phyloP scores from a whole-genome alignment of 192 early-diverging fungal species.

The Umbelopsis sp. region DNA sequence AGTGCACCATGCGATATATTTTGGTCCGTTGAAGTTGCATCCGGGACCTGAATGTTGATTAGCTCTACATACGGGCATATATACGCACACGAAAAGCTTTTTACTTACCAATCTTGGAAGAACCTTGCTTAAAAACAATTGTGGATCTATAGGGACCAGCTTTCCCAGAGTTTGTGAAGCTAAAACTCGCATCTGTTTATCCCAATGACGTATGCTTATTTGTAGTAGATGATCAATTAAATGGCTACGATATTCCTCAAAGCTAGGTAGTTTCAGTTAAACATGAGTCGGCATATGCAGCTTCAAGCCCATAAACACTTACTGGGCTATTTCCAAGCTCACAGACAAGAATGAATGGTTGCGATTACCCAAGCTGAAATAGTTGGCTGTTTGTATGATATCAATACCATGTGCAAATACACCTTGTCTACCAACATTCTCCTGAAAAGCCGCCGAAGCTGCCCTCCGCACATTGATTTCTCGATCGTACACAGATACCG shows the following conservation, averaged over 20 bases:
- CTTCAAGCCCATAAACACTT: constrained; percentile 17
- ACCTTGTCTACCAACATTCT: constrained; percentile 91
- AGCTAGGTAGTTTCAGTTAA: constrained; percentile 46
- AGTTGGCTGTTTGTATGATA: constrained; percentile 90
- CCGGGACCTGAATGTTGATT: constrained; percentile 44
- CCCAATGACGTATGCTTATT: constrained; percentile 84
- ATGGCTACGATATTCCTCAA: constrained; percentile 72
- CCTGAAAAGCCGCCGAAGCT: constrained; percentile 95
- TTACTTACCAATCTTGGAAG: constrained; percentile 62
- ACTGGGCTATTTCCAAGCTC: constrained; percentile 74
- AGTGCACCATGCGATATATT: constrained; percentile 63
- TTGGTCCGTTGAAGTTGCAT: constrained; percentile 48
- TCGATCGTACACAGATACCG: constrained; percentile 86
- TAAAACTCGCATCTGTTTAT: constrained; percentile 75
- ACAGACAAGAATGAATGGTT: constrained; percentile 74
- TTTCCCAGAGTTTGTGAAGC: constrained; percentile 72
- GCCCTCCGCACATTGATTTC: constrained; percentile 93
- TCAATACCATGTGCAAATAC: constrained; percentile 93
- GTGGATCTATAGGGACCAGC: constrained; percentile 63
- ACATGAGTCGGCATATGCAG: not conserved
- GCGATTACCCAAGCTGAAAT: constrained; percentile 88
- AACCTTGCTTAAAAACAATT: constrained; percentile 51
- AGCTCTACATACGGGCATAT: not conserved
- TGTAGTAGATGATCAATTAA: constrained; percentile 74
- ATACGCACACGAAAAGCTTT: not conserved